Base-by-base conservation (phyloP, 192 early-diverging fungal species). In the Backusella tuberculispora region DNA sequence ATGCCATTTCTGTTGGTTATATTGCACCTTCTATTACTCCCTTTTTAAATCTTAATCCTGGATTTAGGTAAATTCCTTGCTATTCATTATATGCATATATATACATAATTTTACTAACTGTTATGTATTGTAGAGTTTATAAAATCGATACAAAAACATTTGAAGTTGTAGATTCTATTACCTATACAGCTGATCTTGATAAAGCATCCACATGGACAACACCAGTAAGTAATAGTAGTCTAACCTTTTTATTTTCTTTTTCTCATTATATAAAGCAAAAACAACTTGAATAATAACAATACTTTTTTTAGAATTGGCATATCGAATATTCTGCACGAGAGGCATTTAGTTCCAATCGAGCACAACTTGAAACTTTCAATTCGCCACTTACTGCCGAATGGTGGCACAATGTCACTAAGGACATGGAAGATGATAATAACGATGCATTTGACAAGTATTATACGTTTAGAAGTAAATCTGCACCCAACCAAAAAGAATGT, bases 11-110 rank as follows among this genome's bases (percentile, higher is more conserved):
- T 5, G 77, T 79, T 9, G 84, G 82, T 13, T 88, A 85, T 73
- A 48, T 88, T 37, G 83, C 82, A 56, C 87, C 87, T 66, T 83
- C 85, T 4, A 80, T 88, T 46, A 85, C 86, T 3, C 85, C 87
- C 8, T 88, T 80, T 69, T 77, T 74, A 6, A 75, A 85, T 34
- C 17, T 88, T 40, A 88, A 88, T 74, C 87, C 87, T 50, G 84
- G 83, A 26, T 87, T 87, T 76, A 83, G 87, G 81, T 78, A 34
- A 37, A 48, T 50, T 24, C 8, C 6, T n/a, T 37, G 44, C 3
- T 41, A 50, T 37, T 48, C 6, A 14, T 12, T 37, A 4, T 34
- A 19, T 29, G 13, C 21, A 40, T 48, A 8, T 4, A 26, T 56
- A n/a, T 12, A 6, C 50, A 14, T 24, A 63, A 12, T 0, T 42